Percentiles rank a stretch among this genome's conserved stretches.
phyloP scores from a whole-genome alignment of 2,329 filamentous ascomycete genomes.

The Cadophora sp. region DNA sequence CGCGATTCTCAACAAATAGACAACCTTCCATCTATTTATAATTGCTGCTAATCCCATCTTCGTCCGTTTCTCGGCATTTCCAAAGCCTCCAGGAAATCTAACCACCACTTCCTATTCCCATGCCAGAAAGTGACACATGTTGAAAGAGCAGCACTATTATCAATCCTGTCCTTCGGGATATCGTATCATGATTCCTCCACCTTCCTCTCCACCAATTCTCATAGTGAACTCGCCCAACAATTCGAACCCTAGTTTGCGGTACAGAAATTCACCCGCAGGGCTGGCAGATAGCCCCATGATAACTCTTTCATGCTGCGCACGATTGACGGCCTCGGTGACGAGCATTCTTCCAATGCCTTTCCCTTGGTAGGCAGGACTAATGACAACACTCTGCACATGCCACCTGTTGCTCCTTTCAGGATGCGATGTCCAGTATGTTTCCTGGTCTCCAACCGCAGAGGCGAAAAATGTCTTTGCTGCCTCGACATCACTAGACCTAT shows the following conservation, averaged over 20 bases:
- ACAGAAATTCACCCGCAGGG: slow-evolving; percentile 35
- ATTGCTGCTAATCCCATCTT: not conserved
- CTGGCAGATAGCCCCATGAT: slow-evolving; percentile 36
- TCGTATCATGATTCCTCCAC: slow-evolving; percentile 39
- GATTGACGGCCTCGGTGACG: slow-evolving; percentile 32
- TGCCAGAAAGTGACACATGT: not conserved
- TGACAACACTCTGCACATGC: slow-evolving; percentile 35
- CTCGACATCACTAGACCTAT: slow-evolving; percentile 28
- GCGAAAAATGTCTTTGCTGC: slow-evolving; percentile 19
- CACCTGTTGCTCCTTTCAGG: slow-evolving; percentile 36
- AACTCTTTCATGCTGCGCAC: slow-evolving; percentile 35
- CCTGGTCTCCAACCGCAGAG: slow-evolving; percentile 23
- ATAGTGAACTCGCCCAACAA: slow-evolving; percentile 33
- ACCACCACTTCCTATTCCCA: not conserved
- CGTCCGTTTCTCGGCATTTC: not conserved
- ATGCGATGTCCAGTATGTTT: slow-evolving; percentile 34
- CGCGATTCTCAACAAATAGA: too few relatives aligned
- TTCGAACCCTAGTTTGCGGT: slow-evolving; percentile 40
- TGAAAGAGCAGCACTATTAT: not conserved
- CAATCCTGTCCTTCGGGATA: slow-evolving; percentile 29
- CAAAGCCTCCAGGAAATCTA: not conserved
- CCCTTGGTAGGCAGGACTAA: slow-evolving; percentile 36
- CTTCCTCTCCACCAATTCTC: slow-evolving; percentile 22
- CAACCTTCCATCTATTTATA: not conserved
- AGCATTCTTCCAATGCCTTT: slow-evolving; percentile 39